Percentiles rank a stretch among this genome's conserved stretches.
These are phyloP conservation scores for Scheffersomyces spartinae DNA, from an alignment of 805 yeast species.

Conservation along the genomic window DNA sequence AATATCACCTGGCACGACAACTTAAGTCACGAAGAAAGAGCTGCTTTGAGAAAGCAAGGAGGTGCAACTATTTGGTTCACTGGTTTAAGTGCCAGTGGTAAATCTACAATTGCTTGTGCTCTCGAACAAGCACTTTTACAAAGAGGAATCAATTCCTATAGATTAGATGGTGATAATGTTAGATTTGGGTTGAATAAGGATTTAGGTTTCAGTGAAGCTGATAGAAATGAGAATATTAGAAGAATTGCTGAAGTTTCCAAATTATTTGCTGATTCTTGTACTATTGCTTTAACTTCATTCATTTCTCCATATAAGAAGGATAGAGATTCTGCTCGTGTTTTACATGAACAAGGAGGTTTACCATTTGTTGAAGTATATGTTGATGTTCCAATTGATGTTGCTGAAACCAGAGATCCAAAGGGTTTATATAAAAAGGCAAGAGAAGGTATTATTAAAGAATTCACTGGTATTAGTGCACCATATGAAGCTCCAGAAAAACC, in stretches of 20 bases:
- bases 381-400: constrained; percentile 87
- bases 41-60: constrained; percentile 56
- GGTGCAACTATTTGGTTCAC: constrained; percentile 95
- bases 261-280: constrained; percentile 86
- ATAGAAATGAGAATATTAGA: constrained; percentile 90
- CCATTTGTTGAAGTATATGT: constrained; percentile 88
- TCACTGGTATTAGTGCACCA: constrained; percentile 93
- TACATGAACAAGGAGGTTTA: constrained; percentile 63
- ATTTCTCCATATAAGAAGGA: constrained; percentile 85
- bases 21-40: constrained; percentile 74
- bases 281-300: constrained; percentile 81
- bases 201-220: constrained; percentile 83
- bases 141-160: constrained; percentile 61
- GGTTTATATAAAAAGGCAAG: constrained; percentile 95
- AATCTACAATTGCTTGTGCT: constrained; percentile 91
- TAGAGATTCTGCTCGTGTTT: constrained; percentile 73
- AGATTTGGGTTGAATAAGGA: constrained; percentile 94
- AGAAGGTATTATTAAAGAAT: constrained; percentile 86
- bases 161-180: constrained; percentile 90
- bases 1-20: constrained; percentile 96
- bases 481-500: constrained; percentile 85
- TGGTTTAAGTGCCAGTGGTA: constrained; percentile 91
- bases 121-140: constrained; percentile 72
- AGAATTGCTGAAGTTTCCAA: constrained; percentile 92
- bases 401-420: constrained; percentile 95